Evolutionary conservation across 176 grass and related monocot species (phyloP).

Genomic region (Bromus sterilis): DNA sequence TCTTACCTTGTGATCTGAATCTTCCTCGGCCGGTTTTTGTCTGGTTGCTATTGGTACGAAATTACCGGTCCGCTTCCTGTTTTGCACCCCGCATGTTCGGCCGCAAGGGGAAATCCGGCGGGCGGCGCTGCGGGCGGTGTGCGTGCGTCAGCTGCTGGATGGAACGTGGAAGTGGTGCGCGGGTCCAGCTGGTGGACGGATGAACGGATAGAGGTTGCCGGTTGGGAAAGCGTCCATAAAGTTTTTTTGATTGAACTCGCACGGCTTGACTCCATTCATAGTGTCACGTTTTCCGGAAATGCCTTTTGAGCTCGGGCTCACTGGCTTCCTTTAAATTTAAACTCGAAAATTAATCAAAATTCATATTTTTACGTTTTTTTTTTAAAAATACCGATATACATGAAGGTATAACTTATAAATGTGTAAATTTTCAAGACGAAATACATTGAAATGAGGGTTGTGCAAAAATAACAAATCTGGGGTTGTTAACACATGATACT

Average conservation of each 20-base stretch:
- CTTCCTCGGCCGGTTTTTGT: neutral
- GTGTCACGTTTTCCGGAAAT: neutral
- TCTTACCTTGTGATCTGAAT: no score
- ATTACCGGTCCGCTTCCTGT: neutral
- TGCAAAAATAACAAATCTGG: no score
- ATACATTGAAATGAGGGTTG: no score
- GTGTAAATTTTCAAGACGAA: no score
- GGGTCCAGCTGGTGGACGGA: neutral
- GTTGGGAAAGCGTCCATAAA: neutral
- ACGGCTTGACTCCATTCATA: neutral
- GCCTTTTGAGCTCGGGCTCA: no score
- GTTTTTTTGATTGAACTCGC: neutral
- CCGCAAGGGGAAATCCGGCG: neutral
- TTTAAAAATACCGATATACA: no score
- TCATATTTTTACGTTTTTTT: no score
- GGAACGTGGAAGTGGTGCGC: neutral
- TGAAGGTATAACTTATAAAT: no score
- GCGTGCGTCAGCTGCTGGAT: neutral
- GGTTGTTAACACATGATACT: no score
- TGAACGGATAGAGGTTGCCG: neutral
- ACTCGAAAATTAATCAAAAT: no score
- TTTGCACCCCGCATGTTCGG: neutral
- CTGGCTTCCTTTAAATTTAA: no score
- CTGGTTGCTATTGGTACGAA: slow-evolving; percentile 9
- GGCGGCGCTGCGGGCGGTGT: neutral